phyloP scores from a whole-genome alignment of 345 rosid genomes.

The Euphorbia pulcherrima region DNA sequence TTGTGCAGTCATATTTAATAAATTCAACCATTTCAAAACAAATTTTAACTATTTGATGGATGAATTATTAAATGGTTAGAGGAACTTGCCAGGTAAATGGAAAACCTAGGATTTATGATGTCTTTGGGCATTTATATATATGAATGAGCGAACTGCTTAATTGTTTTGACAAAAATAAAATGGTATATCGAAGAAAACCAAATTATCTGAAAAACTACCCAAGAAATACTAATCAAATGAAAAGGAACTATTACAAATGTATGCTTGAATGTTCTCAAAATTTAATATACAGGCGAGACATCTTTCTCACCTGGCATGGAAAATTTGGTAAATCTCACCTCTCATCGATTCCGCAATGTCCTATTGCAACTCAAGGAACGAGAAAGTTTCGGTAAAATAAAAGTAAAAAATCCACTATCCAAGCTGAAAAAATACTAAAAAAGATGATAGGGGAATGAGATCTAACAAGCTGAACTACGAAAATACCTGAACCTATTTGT shows the following conservation, averaged over 20 bases:
- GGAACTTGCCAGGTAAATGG: neutral
- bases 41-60: too few relatives aligned
- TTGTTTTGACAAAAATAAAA: too few relatives aligned
- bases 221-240: neutral
- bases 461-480: slow-evolving; percentile 14
- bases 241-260: slow-evolving; percentile 23
- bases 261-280: slow-evolving; percentile 30
- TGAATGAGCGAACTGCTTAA: too few relatives aligned
- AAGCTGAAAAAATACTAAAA: slow-evolving; percentile 1
- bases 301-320: slow-evolving; percentile 27
- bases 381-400: slow-evolving; percentile 19
- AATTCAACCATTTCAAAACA: neutral
- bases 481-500: slow-evolving; percentile 23
- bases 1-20: too few relatives aligned
- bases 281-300: slow-evolving; percentile 46
- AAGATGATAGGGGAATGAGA: slow-evolving; percentile 2
- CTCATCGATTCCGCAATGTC: slow-evolving; percentile 29
- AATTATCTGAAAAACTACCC: neutral
- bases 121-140: too few relatives aligned
- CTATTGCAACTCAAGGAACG: slow-evolving; percentile 22
- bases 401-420: slow-evolving; percentile 17
- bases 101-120: too few relatives aligned
- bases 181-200: too few relatives aligned
- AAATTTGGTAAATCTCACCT: slow-evolving; percentile 31
- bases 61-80: too few relatives aligned